A percentile compares a stretch with the other conserved stretches of the same genome.
Conservation (phyloP, 805 yeast genomes). For the Ogataea ganodermae region DNA sequence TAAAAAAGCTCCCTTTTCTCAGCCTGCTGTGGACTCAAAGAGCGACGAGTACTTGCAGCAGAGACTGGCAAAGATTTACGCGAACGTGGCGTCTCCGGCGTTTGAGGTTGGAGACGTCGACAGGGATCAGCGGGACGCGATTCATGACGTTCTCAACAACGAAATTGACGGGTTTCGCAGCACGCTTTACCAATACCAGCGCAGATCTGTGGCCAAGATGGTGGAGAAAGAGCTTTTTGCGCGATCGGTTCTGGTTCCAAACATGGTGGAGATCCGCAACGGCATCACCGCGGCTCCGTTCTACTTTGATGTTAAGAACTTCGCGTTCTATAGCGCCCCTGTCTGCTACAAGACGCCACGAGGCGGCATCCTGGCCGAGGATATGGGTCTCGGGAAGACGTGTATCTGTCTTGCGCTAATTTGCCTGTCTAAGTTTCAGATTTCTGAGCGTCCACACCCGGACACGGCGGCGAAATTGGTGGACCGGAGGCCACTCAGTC, state of each 20-base stretch:
- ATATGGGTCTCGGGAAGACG: slow-evolving; percentile 71
- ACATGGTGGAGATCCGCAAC: slow-evolving; percentile 11
- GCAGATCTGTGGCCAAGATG: slow-evolving; percentile 63
- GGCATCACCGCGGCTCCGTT: neutral
- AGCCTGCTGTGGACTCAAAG: too few species aligned
- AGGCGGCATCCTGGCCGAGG: slow-evolving; percentile 67
- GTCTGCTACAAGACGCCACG: slow-evolving; percentile 48
- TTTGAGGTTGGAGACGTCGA: slow-evolving; percentile 24
- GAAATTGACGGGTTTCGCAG: slow-evolving; percentile 51
- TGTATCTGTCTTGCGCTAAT: slow-evolving; percentile 59
- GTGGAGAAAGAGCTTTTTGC: slow-evolving; percentile 48
- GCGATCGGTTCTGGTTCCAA: slow-evolving; percentile 26
- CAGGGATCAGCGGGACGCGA: slow-evolving; percentile 22
- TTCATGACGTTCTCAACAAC: slow-evolving; percentile 30
- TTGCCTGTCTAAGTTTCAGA: slow-evolving; percentile 54
- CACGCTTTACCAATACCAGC: slow-evolving; percentile 56
- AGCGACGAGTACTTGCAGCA: slow-evolving; percentile 17
- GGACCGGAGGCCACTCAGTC: slow-evolving; percentile 27
- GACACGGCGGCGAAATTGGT: slow-evolving; percentile 13
- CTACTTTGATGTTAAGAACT: slow-evolving; percentile 41
- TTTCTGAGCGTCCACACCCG: slow-evolving; percentile 48
- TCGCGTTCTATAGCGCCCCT: slow-evolving; percentile 39
- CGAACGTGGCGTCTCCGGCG: slow-evolving; percentile 36
- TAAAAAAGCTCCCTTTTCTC: too few species aligned
- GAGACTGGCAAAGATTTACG: slow-evolving; percentile 38